Conservation (phyloP, 169 alveolate genomes). For the Cryptosporidium xiaoi region DNA sequence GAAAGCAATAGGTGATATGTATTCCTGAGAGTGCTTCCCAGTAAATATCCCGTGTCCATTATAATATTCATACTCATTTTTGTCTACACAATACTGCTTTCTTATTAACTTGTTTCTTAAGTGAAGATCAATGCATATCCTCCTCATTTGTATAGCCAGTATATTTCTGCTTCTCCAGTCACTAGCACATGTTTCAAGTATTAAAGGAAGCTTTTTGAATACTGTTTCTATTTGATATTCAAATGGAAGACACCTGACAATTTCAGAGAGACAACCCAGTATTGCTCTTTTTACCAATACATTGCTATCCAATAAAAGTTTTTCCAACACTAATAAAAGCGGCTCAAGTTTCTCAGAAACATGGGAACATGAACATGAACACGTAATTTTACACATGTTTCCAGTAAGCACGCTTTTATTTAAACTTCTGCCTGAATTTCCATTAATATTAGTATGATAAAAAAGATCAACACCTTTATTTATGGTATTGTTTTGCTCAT, state of each 20-base stretch:
- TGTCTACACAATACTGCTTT: not conserved
- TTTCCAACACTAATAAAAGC: constrained; percentile 17
- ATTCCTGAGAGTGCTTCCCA: constrained; percentile 53
- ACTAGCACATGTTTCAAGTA: constrained; percentile 36
- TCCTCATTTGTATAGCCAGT: constrained; percentile 55
- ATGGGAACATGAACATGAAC: constrained; percentile 21
- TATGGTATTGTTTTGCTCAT: constrained; percentile 6
- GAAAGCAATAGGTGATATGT: constrained; percentile 66
- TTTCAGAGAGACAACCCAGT: constrained; percentile 57
- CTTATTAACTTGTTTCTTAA: constrained; percentile 14
- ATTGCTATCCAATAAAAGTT: constrained; percentile 31
- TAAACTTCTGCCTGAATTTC: not conserved
- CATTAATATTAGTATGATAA: not conserved
- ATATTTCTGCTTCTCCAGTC: constrained; percentile 72
- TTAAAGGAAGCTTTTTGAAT: constrained; percentile 23
- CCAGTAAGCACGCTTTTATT: constrained; percentile 12
- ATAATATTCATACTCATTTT: not conserved
- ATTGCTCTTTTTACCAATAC: constrained; percentile 51
- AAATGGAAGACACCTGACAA: constrained; percentile 37
- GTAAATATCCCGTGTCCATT: constrained; percentile 5
- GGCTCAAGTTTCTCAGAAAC: not conserved
- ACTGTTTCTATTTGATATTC: constrained; percentile 26
- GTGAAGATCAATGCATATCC: constrained; percentile 52
- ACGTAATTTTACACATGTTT: constrained; percentile 14
- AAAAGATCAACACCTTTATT: constrained; percentile 22